Evolutionary conservation across 139 green algal genomes (phyloP).

Genomic region (Edaphochlamys debaryana): DNA sequence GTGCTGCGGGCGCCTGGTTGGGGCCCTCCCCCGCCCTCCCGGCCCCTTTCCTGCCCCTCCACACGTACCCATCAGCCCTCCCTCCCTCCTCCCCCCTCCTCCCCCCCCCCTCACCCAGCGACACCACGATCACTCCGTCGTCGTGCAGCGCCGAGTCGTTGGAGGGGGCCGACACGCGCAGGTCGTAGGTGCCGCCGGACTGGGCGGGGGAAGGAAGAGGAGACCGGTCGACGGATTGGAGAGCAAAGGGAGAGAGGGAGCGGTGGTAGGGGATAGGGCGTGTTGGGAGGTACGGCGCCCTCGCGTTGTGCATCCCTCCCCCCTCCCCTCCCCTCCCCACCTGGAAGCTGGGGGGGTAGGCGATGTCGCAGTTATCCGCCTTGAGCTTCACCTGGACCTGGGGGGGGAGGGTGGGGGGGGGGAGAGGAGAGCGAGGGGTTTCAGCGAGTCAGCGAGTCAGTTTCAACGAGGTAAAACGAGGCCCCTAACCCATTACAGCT

Average conservation of each 20-base stretch:
- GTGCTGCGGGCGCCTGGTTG: neutral
- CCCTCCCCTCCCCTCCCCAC: conserved; percentile 59
- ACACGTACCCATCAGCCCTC: too few relatives aligned
- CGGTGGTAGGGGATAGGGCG: neutral
- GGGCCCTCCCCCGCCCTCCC: too few relatives aligned
- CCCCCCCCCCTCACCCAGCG: conserved; percentile 59
- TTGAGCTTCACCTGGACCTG: conserved; percentile 82
- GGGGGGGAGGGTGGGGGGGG: too few relatives aligned
- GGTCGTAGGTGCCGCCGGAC: conserved; percentile 71
- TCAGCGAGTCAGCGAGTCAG: too few relatives aligned
- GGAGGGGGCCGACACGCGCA: conserved; percentile 41
- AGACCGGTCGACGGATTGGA: too few relatives aligned
- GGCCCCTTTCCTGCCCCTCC: too few relatives aligned
- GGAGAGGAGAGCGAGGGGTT: too few relatives aligned
- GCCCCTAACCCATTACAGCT: too few relatives aligned
- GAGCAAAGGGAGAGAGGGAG: neutral
- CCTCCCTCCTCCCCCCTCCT: too few relatives aligned
- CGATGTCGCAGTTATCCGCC: conserved; percentile 90
- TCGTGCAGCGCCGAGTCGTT: conserved; percentile 59
- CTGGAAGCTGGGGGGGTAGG: conserved; percentile 95
- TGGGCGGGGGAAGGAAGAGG: neutral
- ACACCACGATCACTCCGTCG: conserved; percentile 77
- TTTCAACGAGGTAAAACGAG: neutral
- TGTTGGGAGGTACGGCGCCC: too few relatives aligned
- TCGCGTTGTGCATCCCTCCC: too few relatives aligned